Percentiles rank a stretch among this genome's conserved stretches.
Conservation (phyloP, 2,329 filamentous ascomycete genomes). For the Calycina herbarum region DNA sequence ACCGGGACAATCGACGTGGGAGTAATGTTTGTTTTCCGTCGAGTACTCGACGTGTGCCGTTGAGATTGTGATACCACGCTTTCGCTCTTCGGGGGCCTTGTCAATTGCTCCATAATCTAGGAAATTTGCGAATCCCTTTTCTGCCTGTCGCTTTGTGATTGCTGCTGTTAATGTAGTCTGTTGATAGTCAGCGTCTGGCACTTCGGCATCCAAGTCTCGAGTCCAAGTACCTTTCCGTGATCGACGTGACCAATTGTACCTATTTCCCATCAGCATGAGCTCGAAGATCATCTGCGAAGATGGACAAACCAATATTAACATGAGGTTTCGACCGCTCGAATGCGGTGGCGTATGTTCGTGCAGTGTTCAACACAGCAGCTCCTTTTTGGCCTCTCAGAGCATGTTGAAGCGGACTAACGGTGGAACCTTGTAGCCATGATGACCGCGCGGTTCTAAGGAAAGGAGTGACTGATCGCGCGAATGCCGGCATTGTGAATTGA, state of each 20-base stretch:
- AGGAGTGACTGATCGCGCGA: conserved; percentile 75
- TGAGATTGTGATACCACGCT: conserved; percentile 99
- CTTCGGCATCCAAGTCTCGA: neutral
- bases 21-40: conserved; percentile 93
- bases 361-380: conserved; percentile 64
- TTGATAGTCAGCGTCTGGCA: neutral
- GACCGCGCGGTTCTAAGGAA: conserved; percentile 80
- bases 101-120: conserved; percentile 98
- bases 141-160: conserved; percentile 96
- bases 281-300: conserved; percentile 8
- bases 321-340: conserved; percentile 95
- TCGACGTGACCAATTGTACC: conserved; percentile 99
- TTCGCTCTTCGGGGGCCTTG: conserved; percentile 98
- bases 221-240: conserved; percentile 82
- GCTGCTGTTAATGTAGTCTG: conserved; percentile 97
- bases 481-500: conserved; percentile 69
- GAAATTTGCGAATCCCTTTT: conserved; percentile 91
- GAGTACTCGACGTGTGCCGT: conserved; percentile 98
- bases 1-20: conserved; percentile 98
- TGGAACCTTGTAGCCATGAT: conserved; percentile 67
- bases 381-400: conserved; percentile 63
- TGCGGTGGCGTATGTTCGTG: conserved; percentile 60
- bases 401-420: conserved; percentile 75
- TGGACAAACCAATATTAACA: conserved; percentile 83
- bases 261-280: conserved; percentile 39